Percentiles rank a stretch among this genome's conserved stretches.
Conservation (phyloP, 331 rosid species). For the Malus hybrid region DNA sequence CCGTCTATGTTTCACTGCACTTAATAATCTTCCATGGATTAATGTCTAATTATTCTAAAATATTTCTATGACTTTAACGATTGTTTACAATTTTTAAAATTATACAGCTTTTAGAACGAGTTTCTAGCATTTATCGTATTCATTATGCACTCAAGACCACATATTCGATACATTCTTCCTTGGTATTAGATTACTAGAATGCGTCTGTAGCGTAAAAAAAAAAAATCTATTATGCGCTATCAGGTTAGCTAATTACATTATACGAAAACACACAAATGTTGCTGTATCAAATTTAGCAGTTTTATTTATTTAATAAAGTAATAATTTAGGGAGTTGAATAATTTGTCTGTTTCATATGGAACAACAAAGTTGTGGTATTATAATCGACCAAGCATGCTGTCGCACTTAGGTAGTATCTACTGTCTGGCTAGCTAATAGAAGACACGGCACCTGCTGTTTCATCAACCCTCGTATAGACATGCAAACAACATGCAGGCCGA, state of each 20-base stretch:
- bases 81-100: too few relatives aligned
- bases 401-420: neutral
- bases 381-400: neutral
- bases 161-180: too few relatives aligned
- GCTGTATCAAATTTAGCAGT: neutral
- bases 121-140: too few relatives aligned
- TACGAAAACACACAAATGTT: neutral
- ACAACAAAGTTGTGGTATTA: neutral
- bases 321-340: neutral
- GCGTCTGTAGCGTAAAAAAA: too few relatives aligned
- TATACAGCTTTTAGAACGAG: too few relatives aligned
- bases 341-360: neutral
- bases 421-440: neutral
- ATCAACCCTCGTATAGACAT: neutral
- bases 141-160: neutral
- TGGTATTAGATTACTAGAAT: too few relatives aligned
- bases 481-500: neutral
- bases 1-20: neutral
- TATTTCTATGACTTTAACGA: too few relatives aligned
- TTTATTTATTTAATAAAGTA: neutral
- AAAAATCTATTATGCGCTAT: too few relatives aligned
- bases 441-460: neutral
- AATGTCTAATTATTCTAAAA: neutral
- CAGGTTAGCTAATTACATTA: neutral
- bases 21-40: too few relatives aligned